Base-by-base conservation (phyloP, 495 filamentous ascomycete species). In the Penicillium soppii region DNA sequence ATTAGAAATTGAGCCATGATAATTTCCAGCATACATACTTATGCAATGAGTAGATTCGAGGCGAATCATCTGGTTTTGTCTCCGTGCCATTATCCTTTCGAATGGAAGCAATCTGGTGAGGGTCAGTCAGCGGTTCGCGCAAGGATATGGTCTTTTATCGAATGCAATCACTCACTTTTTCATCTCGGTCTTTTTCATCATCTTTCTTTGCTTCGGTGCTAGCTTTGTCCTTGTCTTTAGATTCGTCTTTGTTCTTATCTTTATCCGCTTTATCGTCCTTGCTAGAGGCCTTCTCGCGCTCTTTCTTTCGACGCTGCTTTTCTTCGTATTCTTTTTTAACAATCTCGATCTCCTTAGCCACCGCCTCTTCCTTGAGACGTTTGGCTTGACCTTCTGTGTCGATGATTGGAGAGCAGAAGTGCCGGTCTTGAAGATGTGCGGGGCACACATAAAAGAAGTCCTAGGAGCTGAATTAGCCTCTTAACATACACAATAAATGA, bases 401-500 rank as follows among this genome's bases (percentile, higher is more conserved):
- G 38, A 92, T 76, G 52, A 91, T 86, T 10, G 92, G 86, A 12
- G 80, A 82, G 62, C 86, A 90, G 67, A 95, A 96, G 10, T 86
- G 79, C 19, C 78, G 76, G 63, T 98, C 94, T 63, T 88, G 90
- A 8, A 97, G 77, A 67, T 98, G 94, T 36, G 79, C 74, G 12
- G 84, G 79, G 61, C 94, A 98, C 25, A 92, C 79, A 63, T 95
- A 96, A 69, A 98, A 97, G 75, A 89, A 96, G 66, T 98, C 94
- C 89, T 95, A 37, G 20, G 8, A n/a, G n/a, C 32, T 17, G 12
- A 16, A 15, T 53, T 40, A 50, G 47, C 26, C 13, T 25, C 7
- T 25, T n/a, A 10, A 13, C 12, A 29, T 40, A 10, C 5, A 61
- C 40, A 5, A 22, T 10, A 1, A 16, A 17, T 19, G 4, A 21